phyloP scores from a whole-genome alignment of 495 filamentous ascomycete genomes.

The Neurospora cerealis region DNA sequence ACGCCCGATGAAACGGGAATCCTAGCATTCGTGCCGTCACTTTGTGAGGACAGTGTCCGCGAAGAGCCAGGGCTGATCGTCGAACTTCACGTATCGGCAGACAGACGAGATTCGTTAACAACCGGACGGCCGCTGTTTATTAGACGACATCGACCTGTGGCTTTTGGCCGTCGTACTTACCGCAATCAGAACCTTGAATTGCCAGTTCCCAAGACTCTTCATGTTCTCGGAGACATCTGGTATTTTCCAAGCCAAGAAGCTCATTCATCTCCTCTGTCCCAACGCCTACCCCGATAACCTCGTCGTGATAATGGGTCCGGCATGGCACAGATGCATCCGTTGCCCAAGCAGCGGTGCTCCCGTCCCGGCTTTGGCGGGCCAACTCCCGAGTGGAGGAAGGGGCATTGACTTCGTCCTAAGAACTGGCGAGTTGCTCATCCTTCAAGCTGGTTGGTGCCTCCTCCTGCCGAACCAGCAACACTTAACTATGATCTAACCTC shows the following conservation, averaged over 20 bases:
- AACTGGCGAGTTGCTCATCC: not conserved
- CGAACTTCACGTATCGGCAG: not conserved
- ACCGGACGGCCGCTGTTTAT: not conserved
- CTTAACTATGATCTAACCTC: not conserved
- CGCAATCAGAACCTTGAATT: not conserved
- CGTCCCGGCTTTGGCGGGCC: not conserved
- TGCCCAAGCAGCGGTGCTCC: not conserved
- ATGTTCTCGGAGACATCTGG: not conserved
- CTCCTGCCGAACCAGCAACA: not conserved
- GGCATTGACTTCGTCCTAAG: not conserved
- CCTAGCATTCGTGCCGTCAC: not conserved
- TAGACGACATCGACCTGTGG: not conserved
- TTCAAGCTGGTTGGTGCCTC: not conserved
- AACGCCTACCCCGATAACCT: not conserved
- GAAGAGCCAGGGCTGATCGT: not conserved
- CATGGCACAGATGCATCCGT: not conserved
- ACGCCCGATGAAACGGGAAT: not conserved
- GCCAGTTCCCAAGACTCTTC: not conserved
- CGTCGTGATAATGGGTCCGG: not conserved
- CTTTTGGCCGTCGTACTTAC: not conserved
- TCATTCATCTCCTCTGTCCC: not conserved
- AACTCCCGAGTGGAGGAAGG: not conserved
- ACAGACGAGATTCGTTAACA: not conserved
- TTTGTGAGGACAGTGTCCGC: not conserved
- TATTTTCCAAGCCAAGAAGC: not conserved